Percentiles rank a stretch among this genome's conserved stretches.
Evolutionary conservation across 2,329 filamentous ascomycete genomes (phyloP).

Genomic region (Fusarium buxicola): DNA sequence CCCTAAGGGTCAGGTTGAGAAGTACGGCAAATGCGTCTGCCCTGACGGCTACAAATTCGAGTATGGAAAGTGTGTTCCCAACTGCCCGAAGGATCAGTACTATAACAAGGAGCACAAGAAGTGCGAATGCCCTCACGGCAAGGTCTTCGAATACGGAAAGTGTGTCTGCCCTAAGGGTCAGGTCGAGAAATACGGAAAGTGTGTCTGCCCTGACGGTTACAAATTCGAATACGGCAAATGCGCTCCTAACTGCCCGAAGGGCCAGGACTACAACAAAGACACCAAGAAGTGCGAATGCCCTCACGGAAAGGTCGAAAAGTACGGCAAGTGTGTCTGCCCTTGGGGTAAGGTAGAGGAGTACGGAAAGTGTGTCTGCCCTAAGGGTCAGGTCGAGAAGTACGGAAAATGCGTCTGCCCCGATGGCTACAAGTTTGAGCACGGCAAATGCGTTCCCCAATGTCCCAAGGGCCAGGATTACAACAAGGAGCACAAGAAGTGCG

Average conservation of each 20-base stretch:
- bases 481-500: conserved; percentile 7
- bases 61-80: neutral
- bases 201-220: neutral
- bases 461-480: conserved; percentile 17
- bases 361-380: conserved; percentile 5
- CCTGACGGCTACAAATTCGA: neutral
- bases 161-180: conserved; percentile 11
- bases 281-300: conserved; percentile 12
- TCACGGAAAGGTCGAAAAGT: neutral
- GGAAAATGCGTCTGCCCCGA: conserved; percentile 11
- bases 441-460: conserved; percentile 2
- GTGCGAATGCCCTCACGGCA: neutral
- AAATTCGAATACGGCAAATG: conserved; percentile 15
- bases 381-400: conserved; percentile 1
- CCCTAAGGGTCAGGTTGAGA: neutral
- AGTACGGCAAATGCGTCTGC: conserved; percentile 3
- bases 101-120: conserved; percentile 1
- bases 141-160: neutral
- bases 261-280: conserved; percentile 1
- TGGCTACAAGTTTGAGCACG: neutral
- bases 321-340: conserved; percentile 15
- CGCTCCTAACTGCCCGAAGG: neutral
- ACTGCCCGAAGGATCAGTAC: neutral
- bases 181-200: conserved; percentile 9
- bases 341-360: neutral